These are phyloP conservation scores for Trichoderma sp. DNA, from an alignment of 2,329 filamentous ascomycete species.

Conservation along the genomic window DNA sequence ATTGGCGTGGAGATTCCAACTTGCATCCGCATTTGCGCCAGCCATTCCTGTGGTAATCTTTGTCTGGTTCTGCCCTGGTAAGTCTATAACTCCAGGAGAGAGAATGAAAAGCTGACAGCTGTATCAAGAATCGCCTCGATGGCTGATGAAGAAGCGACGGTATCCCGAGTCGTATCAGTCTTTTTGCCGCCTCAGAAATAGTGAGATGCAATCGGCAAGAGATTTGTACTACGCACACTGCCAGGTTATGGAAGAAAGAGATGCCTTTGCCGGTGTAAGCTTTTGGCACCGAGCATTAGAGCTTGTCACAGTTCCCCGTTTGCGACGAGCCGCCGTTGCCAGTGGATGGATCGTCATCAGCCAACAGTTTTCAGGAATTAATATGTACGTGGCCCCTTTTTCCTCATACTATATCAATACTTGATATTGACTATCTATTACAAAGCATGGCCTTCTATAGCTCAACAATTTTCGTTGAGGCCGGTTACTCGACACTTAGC, in stretches of 20 bases:
- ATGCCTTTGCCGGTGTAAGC: slow-evolving; percentile 33
- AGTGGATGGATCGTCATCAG: slow-evolving; percentile 33
- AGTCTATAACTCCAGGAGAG: slow-evolving; percentile 25
- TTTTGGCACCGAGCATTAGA: slow-evolving; percentile 43
- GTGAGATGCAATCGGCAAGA: slow-evolving; percentile 56
- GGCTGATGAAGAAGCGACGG: slow-evolving; percentile 60
- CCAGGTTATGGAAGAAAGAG: slow-evolving; percentile 34
- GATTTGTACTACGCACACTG: slow-evolving; percentile 53
- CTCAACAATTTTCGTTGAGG: slow-evolving; percentile 47
- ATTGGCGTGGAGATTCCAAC: slow-evolving; percentile 60
- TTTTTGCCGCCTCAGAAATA: slow-evolving; percentile 55
- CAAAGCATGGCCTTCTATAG: slow-evolving; percentile 47
- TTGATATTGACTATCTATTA: slow-evolving; percentile 17
- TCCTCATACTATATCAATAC: no score
- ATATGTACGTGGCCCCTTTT: slow-evolving; percentile 12
- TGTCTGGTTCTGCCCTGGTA: slow-evolving; percentile 58
- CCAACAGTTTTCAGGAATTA: slow-evolving; percentile 33
- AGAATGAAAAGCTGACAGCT: neutral
- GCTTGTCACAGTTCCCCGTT: slow-evolving; percentile 46
- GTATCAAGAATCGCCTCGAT: slow-evolving; percentile 55
- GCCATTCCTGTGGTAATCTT: slow-evolving; percentile 55
- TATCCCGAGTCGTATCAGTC: slow-evolving; percentile 54
- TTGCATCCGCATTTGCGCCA: slow-evolving; percentile 62
- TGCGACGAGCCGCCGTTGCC: slow-evolving; percentile 41
- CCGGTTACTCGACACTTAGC: slow-evolving; percentile 38